Evolutionary conservation across 2,329 filamentous ascomycete genomes (phyloP).

Genomic region (Aspergillus spinulosporus): DNA sequence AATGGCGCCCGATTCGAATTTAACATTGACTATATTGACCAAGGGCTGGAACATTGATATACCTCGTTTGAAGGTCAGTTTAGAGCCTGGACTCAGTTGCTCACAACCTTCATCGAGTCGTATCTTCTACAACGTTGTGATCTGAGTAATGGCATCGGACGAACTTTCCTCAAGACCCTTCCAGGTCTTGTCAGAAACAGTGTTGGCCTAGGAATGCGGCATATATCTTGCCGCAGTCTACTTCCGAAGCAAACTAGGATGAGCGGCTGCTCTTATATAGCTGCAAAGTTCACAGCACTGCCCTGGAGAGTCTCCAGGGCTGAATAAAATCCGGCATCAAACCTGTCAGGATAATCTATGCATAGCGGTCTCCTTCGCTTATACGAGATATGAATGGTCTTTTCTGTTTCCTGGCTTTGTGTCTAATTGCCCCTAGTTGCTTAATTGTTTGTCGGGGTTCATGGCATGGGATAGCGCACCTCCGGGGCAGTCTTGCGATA

Average conservation of each 20-base stretch:
- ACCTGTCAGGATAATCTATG: conserved; percentile 22
- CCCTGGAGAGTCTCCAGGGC: conserved; percentile 18
- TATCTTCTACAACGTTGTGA: conserved; percentile 12
- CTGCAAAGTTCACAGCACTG: conserved; percentile 22
- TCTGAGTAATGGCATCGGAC: neutral
- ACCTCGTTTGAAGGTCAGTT: conserved; percentile 19
- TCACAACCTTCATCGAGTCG: conserved; percentile 17
- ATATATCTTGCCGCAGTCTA: conserved; percentile 21
- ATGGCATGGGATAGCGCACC: conserved; percentile 25
- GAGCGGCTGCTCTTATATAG: conserved; percentile 22
- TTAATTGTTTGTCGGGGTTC: conserved; percentile 22
- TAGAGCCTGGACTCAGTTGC: conserved; percentile 18
- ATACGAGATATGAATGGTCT: conserved; percentile 23
- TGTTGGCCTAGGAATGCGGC: conserved; percentile 20
- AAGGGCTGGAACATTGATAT: conserved; percentile 7
- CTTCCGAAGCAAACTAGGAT: conserved; percentile 21
- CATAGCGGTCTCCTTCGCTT: conserved; percentile 25
- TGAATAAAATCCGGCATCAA: conserved; percentile 18
- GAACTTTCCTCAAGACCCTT: conserved; percentile 18
- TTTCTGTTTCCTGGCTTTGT: too few relatives aligned
- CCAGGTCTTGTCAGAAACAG: conserved; percentile 18
- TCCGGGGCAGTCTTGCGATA: conserved; percentile 24
- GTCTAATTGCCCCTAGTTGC: too few relatives aligned
- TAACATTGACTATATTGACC: neutral
- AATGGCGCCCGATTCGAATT: neutral